phyloP scores from a whole-genome alignment of 129 eudicot genomes.

The Deinandra increscens region DNA sequence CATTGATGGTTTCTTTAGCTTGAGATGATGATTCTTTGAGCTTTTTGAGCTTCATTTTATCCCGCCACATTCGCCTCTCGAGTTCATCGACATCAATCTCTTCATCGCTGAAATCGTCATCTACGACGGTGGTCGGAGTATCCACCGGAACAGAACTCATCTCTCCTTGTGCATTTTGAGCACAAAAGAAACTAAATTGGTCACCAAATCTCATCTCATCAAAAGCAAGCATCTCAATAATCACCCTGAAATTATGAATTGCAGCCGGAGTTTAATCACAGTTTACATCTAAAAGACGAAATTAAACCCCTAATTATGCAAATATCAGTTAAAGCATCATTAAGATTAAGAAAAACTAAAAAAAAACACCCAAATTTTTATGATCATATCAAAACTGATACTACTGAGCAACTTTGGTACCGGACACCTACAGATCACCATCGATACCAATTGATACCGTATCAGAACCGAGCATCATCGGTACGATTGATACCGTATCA shows the following conservation, averaged over 20 bases:
- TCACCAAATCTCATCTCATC: constrained; percentile 59
- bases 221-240: constrained; percentile 41
- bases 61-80: constrained; percentile 80
- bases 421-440: too few relatives aligned
- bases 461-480: too few relatives aligned
- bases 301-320: too few relatives aligned
- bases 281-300: too few relatives aligned
- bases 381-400: background rate
- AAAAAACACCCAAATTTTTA: background rate
- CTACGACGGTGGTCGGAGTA: constrained; percentile 37
- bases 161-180: constrained; percentile 50
- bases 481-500: too few relatives aligned
- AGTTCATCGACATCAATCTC: constrained; percentile 84
- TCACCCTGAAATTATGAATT: constrained; percentile 19
- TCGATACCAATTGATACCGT: too few relatives aligned
- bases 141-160: constrained; percentile 37
- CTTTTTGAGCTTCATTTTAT: constrained; percentile 64
- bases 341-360: background rate
- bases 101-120: constrained; percentile 71
- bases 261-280: background rate
- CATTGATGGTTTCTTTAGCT: constrained; percentile 40
- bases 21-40: constrained; percentile 48
- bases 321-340: background rate
- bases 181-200: constrained; percentile 49
- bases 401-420: too few relatives aligned